Evolutionary conservation across 257 asterid species (phyloP).

Genomic region (Nicotiana tabacum): DNA sequence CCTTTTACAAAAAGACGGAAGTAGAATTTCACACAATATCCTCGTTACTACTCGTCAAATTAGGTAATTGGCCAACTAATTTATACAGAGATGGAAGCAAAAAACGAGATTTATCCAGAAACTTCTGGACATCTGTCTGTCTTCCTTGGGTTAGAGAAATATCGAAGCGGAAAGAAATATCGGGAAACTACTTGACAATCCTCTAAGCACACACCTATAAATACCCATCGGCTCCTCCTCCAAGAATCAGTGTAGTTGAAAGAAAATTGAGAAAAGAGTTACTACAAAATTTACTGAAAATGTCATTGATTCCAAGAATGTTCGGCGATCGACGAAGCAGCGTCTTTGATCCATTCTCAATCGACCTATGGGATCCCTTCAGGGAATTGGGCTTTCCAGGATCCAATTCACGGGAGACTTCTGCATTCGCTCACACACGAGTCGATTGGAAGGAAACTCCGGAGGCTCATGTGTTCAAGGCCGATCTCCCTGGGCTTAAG

Average conservation of each 20-base stretch:
- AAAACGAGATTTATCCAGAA: neutral
- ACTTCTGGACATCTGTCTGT: neutral
- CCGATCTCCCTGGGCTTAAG: neutral
- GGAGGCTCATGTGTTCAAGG: neutral
- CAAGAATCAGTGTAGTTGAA: neutral
- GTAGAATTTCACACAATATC: too few relatives aligned
- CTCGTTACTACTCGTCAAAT: too few relatives aligned
- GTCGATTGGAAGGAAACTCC: conserved; percentile 11
- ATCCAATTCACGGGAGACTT: neutral
- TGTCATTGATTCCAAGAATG: neutral
- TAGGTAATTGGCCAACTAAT: too few relatives aligned
- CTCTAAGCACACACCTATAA: neutral
- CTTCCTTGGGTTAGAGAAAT: neutral
- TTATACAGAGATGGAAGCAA: too few relatives aligned
- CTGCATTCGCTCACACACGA: neutral
- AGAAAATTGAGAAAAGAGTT: neutral
- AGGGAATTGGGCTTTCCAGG: neutral
- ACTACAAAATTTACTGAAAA: neutral
- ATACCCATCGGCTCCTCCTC: neutral
- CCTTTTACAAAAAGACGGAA: too few relatives aligned
- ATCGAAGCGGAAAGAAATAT: neutral
- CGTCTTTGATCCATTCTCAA: neutral
- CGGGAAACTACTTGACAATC: neutral
- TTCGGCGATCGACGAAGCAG: neutral
- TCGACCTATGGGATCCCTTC: neutral